Base-by-base conservation (phyloP, 1,139 yeast genomes). In the Geotrichum carabidarum region DNA sequence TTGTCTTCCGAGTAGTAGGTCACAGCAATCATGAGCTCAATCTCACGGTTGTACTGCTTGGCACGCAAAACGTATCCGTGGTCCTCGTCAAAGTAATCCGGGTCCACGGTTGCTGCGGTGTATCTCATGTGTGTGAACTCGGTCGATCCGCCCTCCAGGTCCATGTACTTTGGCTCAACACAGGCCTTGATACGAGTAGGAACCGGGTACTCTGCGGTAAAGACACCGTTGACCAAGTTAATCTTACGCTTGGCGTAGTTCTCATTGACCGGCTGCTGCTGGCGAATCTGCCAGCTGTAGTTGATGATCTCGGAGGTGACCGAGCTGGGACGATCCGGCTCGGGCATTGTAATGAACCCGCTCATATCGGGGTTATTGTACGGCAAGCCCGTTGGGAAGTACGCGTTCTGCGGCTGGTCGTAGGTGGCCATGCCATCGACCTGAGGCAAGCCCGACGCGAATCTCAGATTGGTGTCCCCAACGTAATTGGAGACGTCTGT, bases 1-100 rank as follows among this genome's bases (percentile, higher is more conserved):
- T 90, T 96, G 70, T 87, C 94, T 72, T 93, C 99, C 41, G 60
- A 51, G 27, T 91, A 93, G 84, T 91, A 87, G 12, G 99, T 93
- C 54, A 93, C 80, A 60, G 96, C 91, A 56, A 93, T 80, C 60
- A 93, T 82, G 51, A 93, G 74, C 70, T 93, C 99, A 0, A 96
- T 91, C 62, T 84, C 85, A 67, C 98, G 82, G 31, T 86, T 86
- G 61, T 79, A 76, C 59, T 81, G 81, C 44, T 83, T 78, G 27
- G 91, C 85, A 65, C 99, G 80, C 46, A 93, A 76, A 3, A 84
- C 80, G 71, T 88, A 93, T 8, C 95, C 95, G 48, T 84, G 83
- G 22, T 70, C 70, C 32, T 61, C 62, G 4, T 78, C 76, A 68
- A 89, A 88, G 56, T 86, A 86, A 66, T 86, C 91, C 0, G 94